Evolutionary conservation across 495 filamentous ascomycete genomes (phyloP).

Genomic region (Achaetomiella virescens): DNA sequence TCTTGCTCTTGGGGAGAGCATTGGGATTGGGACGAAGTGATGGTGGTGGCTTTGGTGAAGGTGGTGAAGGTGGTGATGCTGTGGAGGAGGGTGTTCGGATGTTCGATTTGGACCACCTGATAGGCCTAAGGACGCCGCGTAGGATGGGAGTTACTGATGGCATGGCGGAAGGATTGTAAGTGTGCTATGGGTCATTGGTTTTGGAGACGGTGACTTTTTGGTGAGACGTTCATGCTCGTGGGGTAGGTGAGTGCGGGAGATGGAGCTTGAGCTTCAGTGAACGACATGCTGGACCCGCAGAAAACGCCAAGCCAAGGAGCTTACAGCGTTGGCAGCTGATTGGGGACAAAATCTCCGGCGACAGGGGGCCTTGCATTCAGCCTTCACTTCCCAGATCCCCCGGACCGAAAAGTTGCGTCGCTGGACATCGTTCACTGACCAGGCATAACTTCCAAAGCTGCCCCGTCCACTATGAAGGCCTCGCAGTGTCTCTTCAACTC

Average conservation of each 20-base stretch:
- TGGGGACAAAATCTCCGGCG: conserved; percentile 16
- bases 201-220: background rate
- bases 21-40: background rate
- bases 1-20: background rate
- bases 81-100: background rate
- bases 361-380: background rate
- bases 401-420: conserved; percentile 1
- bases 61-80: background rate
- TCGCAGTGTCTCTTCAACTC: conserved; percentile 36
- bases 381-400: background rate
- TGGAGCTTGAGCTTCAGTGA: background rate
- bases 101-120: too few relatives aligned
- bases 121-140: conserved; percentile 1
- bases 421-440: background rate
- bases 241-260: too few relatives aligned
- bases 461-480: conserved; percentile 23
- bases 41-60: background rate
- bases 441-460: background rate
- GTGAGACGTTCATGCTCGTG: background rate
- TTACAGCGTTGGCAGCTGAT: background rate
- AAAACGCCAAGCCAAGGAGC: background rate
- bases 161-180: background rate
- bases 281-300: background rate
- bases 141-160: conserved; percentile 6
- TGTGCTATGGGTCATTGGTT: background rate